These are phyloP conservation scores for Hevea brasiliensis DNA, from an alignment of 345 rosid genomes.

Conservation along the genomic window DNA sequence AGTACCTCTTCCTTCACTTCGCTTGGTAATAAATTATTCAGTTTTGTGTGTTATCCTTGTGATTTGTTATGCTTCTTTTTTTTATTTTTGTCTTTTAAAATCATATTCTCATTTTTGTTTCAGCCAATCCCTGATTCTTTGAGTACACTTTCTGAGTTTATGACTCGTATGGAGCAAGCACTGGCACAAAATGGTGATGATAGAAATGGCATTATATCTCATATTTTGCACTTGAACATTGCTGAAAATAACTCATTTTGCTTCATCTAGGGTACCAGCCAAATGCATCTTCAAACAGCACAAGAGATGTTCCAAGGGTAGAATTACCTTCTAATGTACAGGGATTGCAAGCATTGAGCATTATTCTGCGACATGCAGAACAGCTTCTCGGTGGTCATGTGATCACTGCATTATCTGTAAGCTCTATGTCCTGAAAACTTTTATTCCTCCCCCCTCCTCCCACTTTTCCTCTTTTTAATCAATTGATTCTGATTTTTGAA, in stretches of 20 bases:
- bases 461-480: background rate
- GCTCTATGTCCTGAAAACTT: slow-evolving; percentile 5
- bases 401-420: slow-evolving; percentile 70
- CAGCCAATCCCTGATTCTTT: slow-evolving; percentile 92
- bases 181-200: slow-evolving; percentile 63
- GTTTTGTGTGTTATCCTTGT: background rate
- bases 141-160: slow-evolving; percentile 70
- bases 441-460: background rate
- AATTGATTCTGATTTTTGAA: background rate
- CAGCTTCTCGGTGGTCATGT: slow-evolving; percentile 57
- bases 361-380: slow-evolving; percentile 62
- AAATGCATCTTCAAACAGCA: slow-evolving; percentile 39
- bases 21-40: slow-evolving; percentile 36
- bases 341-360: slow-evolving; percentile 61
- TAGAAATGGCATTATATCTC: slow-evolving; percentile 10
- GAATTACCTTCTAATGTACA: slow-evolving; percentile 51
- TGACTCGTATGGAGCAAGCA: slow-evolving; percentile 66
- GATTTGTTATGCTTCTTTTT: background rate
- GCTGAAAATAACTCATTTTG: slow-evolving; percentile 25
- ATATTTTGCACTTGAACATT: slow-evolving; percentile 10
- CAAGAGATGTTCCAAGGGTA: slow-evolving; percentile 36
- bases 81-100: slow-evolving; percentile 5
- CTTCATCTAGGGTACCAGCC: slow-evolving; percentile 53
- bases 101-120: slow-evolving; percentile 12
- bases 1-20: slow-evolving; percentile 66